phyloP scores from a whole-genome alignment of 768 basidiomycete species.

The Infundibulicybe gibba region DNA sequence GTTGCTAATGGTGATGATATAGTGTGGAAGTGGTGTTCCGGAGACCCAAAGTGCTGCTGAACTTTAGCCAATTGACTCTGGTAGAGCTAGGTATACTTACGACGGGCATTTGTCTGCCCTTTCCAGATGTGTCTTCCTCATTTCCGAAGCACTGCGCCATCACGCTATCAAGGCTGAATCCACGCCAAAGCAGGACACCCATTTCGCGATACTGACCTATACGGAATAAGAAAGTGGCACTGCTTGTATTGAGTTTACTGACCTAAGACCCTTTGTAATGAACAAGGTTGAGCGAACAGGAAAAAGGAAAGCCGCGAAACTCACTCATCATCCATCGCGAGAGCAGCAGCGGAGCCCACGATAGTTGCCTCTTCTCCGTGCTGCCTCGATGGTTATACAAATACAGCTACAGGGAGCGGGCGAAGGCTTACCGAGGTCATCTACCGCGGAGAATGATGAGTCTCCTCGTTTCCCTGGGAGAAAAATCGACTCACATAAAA shows the following conservation, averaged over 20 bases:
- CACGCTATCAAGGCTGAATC: constrained; percentile 70
- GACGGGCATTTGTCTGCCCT: constrained; percentile 93
- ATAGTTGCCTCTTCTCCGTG: constrained; percentile 91
- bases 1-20: constrained; percentile 94
- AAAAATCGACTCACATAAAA: constrained; percentile 64
- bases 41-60: constrained; percentile 78
- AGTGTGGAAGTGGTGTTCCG: constrained; percentile 83
- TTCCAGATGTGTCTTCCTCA: constrained; percentile 71
- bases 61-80: constrained; percentile 2
- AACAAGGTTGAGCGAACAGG: background rate
- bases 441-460: constrained; percentile 29
- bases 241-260: constrained; percentile 12
- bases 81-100: constrained; percentile 35
- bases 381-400: constrained; percentile 29
- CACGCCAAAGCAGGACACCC: constrained; percentile 88
- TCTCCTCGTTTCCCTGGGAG: background rate
- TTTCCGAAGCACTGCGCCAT: constrained; percentile 95
- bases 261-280: constrained; percentile 67
- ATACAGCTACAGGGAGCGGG: constrained; percentile 3
- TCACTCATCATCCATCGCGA: constrained; percentile 82
- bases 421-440: constrained; percentile 61
- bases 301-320: constrained; percentile 15
- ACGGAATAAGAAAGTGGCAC: constrained; percentile 1
- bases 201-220: constrained; percentile 90
- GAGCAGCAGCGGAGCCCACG: constrained; percentile 84